Conservation (phyloP, 129 eudicot genomes). For the Ambrosia artemisiifolia region DNA sequence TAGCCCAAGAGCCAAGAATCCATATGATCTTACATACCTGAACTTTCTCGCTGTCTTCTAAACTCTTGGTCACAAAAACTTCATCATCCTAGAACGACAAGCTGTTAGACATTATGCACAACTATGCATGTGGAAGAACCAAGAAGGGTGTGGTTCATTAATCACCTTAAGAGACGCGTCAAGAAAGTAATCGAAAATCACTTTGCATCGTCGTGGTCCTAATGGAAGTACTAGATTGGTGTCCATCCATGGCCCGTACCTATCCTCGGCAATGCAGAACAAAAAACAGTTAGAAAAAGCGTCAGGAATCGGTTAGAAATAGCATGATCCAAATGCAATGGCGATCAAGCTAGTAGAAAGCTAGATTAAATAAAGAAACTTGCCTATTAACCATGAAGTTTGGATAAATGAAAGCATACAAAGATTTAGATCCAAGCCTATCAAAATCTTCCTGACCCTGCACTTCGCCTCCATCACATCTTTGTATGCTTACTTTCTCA, state of each 20-base stretch:
- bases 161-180: conserved; percentile 69
- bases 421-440: conserved; percentile 75
- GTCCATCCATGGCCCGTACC: conserved; percentile 99
- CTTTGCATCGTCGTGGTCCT: conserved; percentile 82
- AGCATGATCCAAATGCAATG: neutral
- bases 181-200: conserved; percentile 85
- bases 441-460: conserved; percentile 39
- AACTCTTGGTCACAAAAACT: conserved; percentile 57
- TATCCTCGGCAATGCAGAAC: conserved; percentile 8
- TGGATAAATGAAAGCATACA: conserved; percentile 87
- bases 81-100: conserved; percentile 46
- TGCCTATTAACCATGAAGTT: conserved; percentile 95
- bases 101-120: neutral
- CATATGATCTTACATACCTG: conserved; percentile 45
- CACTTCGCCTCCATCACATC: conserved; percentile 50
- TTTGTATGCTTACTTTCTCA: conserved; percentile 93
- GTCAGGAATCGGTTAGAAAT: neutral
- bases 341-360: neutral
- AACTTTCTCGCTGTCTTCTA: conserved; percentile 65
- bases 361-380: conserved; percentile 11
- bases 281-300: neutral
- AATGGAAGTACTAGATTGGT: conserved; percentile 82
- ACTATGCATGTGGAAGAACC: neutral
- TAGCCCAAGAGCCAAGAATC: neutral
- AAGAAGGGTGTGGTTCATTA: neutral